Evolutionary conservation across 2,329 filamentous ascomycete species (phyloP).

Genomic region (Esteya vermicola): DNA sequence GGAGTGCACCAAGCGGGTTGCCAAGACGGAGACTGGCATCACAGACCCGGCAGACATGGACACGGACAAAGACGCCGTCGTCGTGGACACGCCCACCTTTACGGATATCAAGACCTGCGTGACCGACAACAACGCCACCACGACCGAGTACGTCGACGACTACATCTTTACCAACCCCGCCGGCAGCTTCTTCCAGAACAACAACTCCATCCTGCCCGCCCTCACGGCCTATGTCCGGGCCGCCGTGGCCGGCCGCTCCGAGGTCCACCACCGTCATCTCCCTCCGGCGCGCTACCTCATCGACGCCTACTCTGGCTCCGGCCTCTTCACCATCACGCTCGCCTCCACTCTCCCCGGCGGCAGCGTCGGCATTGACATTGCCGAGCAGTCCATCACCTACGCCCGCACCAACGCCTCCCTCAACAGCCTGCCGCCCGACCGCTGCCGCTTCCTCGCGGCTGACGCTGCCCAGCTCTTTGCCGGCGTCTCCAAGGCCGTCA

Average conservation of each 20-base stretch:
- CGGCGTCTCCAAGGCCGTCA: slow-evolving; percentile 30
- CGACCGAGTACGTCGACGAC: slow-evolving; percentile 76
- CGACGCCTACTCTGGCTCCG: slow-evolving; percentile 93
- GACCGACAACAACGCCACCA: slow-evolving; percentile 68
- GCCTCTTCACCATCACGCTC: slow-evolving; percentile 91
- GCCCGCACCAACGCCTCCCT: slow-evolving; percentile 65
- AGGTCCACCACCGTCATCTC: neutral
- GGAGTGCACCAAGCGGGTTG: slow-evolving; percentile 58
- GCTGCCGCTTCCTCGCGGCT: slow-evolving; percentile 75
- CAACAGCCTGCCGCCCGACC: slow-evolving; percentile 54
- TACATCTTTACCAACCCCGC: slow-evolving; percentile 84
- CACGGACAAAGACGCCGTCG: slow-evolving; percentile 17
- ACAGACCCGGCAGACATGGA: slow-evolving; percentile 1
- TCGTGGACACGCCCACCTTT: slow-evolving; percentile 39
- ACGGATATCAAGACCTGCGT: slow-evolving; percentile 78
- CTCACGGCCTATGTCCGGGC: slow-evolving; percentile 82
- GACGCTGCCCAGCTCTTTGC: slow-evolving; percentile 77
- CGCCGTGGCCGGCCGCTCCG: slow-evolving; percentile 42
- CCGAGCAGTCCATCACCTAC: slow-evolving; percentile 59
- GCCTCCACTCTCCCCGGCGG: slow-evolving; percentile 69
- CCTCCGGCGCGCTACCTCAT: slow-evolving; percentile 57
- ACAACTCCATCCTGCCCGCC: slow-evolving; percentile 84
- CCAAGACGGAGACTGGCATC: neutral
- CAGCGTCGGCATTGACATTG: slow-evolving; percentile 83
- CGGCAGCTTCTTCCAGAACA: slow-evolving; percentile 97